Percentiles rank a stretch among this genome's conserved stretches.
Conservation (phyloP, 352 stramenopile genomes). For the Pythium aquatile region DNA sequence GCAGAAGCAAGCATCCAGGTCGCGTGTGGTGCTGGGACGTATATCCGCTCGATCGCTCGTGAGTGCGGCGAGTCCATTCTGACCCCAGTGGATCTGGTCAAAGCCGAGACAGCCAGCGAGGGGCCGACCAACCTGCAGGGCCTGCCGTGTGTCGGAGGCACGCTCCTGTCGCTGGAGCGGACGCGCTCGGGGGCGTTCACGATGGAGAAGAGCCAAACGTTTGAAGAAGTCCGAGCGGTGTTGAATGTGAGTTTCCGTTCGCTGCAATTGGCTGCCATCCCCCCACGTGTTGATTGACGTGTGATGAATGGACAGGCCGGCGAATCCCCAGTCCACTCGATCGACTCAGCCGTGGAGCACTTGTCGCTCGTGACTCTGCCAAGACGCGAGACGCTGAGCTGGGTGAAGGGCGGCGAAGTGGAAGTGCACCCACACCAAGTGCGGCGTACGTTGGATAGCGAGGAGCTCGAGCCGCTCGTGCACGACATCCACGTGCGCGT, state of each 20-base stretch:
- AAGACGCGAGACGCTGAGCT: slow-evolving; percentile 32
- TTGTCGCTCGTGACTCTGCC: slow-evolving; percentile 46
- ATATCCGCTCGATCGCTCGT: slow-evolving; percentile 85
- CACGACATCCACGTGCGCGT: slow-evolving; percentile 51
- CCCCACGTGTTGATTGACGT: neutral
- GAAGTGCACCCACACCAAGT: slow-evolving; percentile 35
- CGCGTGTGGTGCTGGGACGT: slow-evolving; percentile 72
- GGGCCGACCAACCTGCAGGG: slow-evolving; percentile 29
- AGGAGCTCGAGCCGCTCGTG: slow-evolving; percentile 23
- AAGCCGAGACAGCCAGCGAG: slow-evolving; percentile 8
- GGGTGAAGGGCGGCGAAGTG: slow-evolving; percentile 49
- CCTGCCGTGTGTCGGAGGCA: slow-evolving; percentile 46
- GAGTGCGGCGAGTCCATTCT: slow-evolving; percentile 74
- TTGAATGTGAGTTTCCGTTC: slow-evolving; percentile 32
- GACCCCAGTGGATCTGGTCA: slow-evolving; percentile 30
- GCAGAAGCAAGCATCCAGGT: slow-evolving; percentile 66
- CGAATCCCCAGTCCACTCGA: slow-evolving; percentile 40
- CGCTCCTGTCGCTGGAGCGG: slow-evolving; percentile 56
- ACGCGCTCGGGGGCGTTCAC: slow-evolving; percentile 63
- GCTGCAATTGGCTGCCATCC: no score
- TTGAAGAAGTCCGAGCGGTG: slow-evolving; percentile 50
- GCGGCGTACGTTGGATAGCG: slow-evolving; percentile 7
- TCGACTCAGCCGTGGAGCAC: slow-evolving; percentile 62
- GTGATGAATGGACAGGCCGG: slow-evolving; percentile 25
- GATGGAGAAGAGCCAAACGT: slow-evolving; percentile 46